Percentiles rank a stretch among this genome's conserved stretches.
Conservation (phyloP, 306 rosid genomes). For the Pyrus pyrifolia region DNA sequence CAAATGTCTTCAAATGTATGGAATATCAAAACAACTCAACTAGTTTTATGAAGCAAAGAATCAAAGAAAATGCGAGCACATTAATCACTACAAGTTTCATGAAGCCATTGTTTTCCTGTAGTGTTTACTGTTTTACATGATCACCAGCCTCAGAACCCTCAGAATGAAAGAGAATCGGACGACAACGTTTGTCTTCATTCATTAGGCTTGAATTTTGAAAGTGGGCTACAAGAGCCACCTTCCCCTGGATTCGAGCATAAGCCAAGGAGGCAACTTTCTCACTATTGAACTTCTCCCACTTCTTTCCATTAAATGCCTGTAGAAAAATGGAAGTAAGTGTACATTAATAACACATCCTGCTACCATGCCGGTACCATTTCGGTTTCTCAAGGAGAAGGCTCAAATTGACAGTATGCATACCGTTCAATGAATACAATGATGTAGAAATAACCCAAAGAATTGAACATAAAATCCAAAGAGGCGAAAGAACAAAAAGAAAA, state of each 20-base stretch:
- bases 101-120: background rate
- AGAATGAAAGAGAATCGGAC: constrained; percentile 83
- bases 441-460: constrained; percentile 7
- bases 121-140: constrained; percentile 40
- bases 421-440: background rate
- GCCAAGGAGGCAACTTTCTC: constrained; percentile 90
- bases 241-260: constrained; percentile 90
- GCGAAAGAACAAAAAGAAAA: background rate
- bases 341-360: background rate
- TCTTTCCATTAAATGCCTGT: constrained; percentile 88
- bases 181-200: constrained; percentile 91
- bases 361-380: constrained; percentile 2
- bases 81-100: background rate
- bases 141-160: constrained; percentile 67
- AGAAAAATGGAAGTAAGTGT: constrained; percentile 5
- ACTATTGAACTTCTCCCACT: constrained; percentile 89
- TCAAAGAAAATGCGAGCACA: background rate
- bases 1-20: background rate
- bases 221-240: constrained; percentile 84
- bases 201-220: constrained; percentile 89
- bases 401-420: constrained; percentile 1
- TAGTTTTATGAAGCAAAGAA: background rate
- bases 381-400: background rate
- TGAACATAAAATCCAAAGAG: background rate
- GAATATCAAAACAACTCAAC: background rate